A percentile compares a stretch with the other conserved stretches of the same genome.
These are phyloP conservation scores for Ramaria sp. DNA, from an alignment of 768 basidiomycete species.

Conservation along the genomic window DNA sequence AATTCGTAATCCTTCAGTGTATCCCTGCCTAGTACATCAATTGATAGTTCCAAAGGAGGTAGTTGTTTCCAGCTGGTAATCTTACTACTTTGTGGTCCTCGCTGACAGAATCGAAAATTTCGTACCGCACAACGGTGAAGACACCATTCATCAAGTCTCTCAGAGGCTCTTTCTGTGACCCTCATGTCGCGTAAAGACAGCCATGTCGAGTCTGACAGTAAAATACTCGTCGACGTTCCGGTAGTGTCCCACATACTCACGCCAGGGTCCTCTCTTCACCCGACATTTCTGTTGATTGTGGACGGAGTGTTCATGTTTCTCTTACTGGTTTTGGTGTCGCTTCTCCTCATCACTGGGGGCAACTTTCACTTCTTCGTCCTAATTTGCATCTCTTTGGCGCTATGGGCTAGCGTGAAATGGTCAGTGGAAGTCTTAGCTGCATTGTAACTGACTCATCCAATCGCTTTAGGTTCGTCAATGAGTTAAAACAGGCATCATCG, in stretches of 20 bases:
- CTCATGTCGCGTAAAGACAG: neutral
- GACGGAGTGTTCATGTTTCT: constrained; percentile 51
- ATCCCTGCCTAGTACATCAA: no score
- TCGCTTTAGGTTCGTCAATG: constrained; percentile 52
- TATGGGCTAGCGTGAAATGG: constrained; percentile 83
- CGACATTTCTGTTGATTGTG: constrained; percentile 51
- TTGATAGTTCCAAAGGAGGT: no score
- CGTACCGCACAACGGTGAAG: no score
- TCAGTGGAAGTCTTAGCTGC: constrained; percentile 21
- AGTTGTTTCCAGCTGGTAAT: no score
- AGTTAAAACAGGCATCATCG: constrained; percentile 33
- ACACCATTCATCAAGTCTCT: no score
- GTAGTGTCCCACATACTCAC: constrained; percentile 43
- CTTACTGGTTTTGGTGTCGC: constrained; percentile 43
- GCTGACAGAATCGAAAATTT: no score
- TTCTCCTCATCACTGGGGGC: constrained; percentile 50
- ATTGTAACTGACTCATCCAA: neutral
- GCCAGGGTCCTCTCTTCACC: constrained; percentile 70
- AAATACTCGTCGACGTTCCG: neutral
- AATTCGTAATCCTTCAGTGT: no score
- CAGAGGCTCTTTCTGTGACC: neutral
- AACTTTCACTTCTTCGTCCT: constrained; percentile 60
- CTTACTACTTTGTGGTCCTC: no score
- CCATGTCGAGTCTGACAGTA: neutral
- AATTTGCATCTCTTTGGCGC: constrained; percentile 48